phyloP scores from a whole-genome alignment of 345 rosid species.

The Geranium brycei region DNA sequence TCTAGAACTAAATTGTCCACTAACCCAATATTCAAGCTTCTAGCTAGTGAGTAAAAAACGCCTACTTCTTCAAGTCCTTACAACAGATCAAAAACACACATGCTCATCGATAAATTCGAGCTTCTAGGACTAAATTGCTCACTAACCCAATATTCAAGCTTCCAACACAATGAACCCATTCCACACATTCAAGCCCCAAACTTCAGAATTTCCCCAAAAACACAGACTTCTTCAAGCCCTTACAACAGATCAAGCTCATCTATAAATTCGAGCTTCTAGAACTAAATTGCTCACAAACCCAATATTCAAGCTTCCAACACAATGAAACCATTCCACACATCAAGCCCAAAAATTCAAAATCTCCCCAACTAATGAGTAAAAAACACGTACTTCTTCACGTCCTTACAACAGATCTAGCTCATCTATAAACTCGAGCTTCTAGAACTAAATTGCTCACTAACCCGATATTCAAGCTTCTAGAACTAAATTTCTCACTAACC shows the following conservation, averaged over 20 bases:
- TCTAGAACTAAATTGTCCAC: too few relatives aligned
- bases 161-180: too few relatives aligned
- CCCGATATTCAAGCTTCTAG: too few relatives aligned
- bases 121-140: background rate
- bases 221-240: too few relatives aligned
- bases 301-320: background rate
- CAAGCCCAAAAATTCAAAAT: background rate
- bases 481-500: background rate
- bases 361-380: background rate
- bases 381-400: background rate
- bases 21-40: too few relatives aligned
- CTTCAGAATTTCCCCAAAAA: too few relatives aligned
- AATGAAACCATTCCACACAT: background rate
- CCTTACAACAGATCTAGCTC: background rate
- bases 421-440: too few relatives aligned
- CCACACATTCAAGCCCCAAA: too few relatives aligned
- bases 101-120: too few relatives aligned
- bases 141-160: background rate
- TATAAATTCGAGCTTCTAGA: too few relatives aligned
- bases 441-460: too few relatives aligned
- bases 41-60: background rate
- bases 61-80: background rate
- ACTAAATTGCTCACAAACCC: background rate
- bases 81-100: background rate
- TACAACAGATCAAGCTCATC: too few relatives aligned